Evolutionary conservation across 1,139 yeast species (phyloP).

Genomic region (Pichia cactophila): DNA sequence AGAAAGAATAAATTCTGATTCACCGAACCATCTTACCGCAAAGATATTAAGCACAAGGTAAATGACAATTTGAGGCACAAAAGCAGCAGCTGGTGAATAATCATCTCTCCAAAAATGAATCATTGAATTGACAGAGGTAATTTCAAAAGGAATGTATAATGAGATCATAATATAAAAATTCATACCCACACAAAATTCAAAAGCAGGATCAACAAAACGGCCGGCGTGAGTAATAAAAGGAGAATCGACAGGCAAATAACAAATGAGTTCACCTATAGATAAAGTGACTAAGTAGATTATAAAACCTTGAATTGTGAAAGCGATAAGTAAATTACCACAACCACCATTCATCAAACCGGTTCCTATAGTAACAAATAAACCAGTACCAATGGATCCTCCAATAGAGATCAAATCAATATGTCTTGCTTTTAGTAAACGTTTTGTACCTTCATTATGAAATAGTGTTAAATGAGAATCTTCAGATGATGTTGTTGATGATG

Average conservation of each 20-base stretch:
- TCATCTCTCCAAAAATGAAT: slow-evolving; percentile 46
- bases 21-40: slow-evolving; percentile 45
- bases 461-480: background rate
- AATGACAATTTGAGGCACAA: slow-evolving; percentile 32
- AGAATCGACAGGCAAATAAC: slow-evolving; percentile 41
- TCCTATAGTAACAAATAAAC: slow-evolving; percentile 66
- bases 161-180: slow-evolving; percentile 44
- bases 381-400: slow-evolving; percentile 82
- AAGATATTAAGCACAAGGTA: slow-evolving; percentile 34
- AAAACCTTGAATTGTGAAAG: slow-evolving; percentile 46
- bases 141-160: slow-evolving; percentile 43
- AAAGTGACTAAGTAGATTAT: slow-evolving; percentile 32
- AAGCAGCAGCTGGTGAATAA: slow-evolving; percentile 42
- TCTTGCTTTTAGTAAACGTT: slow-evolving; percentile 34
- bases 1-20: slow-evolving; percentile 57
- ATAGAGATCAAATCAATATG: slow-evolving; percentile 69
- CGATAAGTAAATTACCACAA: slow-evolving; percentile 63
- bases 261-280: slow-evolving; percentile 44
- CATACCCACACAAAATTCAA: slow-evolving; percentile 40
- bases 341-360: slow-evolving; percentile 62
- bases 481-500: background rate
- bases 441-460: slow-evolving; percentile 1
- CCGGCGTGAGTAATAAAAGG: slow-evolving; percentile 48
- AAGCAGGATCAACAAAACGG: slow-evolving; percentile 43
- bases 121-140: slow-evolving; percentile 44